Base-by-base conservation (phyloP, 2,329 filamentous ascomycete species). In the Xylaria sp. region DNA sequence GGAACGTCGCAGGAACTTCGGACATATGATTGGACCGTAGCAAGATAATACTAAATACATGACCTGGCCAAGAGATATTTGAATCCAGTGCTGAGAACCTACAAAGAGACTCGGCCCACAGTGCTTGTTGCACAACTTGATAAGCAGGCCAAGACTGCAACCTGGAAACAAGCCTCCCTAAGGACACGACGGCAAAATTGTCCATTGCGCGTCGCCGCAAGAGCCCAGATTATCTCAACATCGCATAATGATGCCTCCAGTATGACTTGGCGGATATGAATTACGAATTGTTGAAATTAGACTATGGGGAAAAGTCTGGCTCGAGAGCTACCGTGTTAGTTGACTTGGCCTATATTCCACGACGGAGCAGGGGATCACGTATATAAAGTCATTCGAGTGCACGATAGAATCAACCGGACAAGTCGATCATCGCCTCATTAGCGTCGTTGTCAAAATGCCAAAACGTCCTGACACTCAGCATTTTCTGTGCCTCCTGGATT, bases 401-500 rank as follows among this genome's bases (percentile, higher is more conserved):
- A 39, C 54, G 34, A 57, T 15, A 3, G 1, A n/a, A 25, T 2
- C n/a, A 15, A 41, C 12, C 20, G 8, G 2, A 41, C 32, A 57
- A 57, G 18, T 25, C 54, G 41, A 23, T 25, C 20, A 25, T 41
- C 9, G n/a, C 23, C n/a, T 57, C n/a, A 3, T 57, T 41, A 32
- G 9, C 12, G 6, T n/a, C 10, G 2, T 41, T 10, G 13, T 41
- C n/a, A 57, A 50, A 25, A 57, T 57, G 54, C 32, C 5, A 15
- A 13, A 20, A 32, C 37, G 23, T 3, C 15, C 13, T 20, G 10
- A 25, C 8, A 63, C 13, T 23, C 57, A 56, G 57, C 23, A 37
- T 10, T 20, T n/a, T 28, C 37, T 25, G 6, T 56, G 82, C 69
- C 81, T 85, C 37, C 80, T 80, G 1, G 81, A 82, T 52, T 79